phyloP scores from a whole-genome alignment of 768 basidiomycete species.

The Boletus barrowsii region DNA sequence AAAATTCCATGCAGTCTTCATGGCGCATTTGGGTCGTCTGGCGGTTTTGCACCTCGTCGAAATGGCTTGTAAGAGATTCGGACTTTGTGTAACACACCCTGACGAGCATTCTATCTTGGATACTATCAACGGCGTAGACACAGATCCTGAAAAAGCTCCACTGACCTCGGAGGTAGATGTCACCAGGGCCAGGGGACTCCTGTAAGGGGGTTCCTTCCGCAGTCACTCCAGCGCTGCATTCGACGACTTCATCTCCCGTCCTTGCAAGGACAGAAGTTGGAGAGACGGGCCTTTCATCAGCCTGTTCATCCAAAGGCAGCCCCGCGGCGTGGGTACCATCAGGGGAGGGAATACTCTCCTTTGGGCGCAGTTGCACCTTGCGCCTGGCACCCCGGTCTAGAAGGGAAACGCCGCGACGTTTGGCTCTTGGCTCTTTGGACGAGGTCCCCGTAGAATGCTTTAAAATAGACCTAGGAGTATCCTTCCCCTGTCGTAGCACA shows the following conservation, averaged over 20 bases:
- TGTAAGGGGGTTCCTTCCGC: constrained; percentile 21
- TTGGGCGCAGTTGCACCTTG: constrained; percentile 7
- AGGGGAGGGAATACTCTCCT: constrained; percentile 24
- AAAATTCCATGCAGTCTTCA: constrained; percentile 76
- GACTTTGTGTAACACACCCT: constrained; percentile 63
- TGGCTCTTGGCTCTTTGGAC: constrained; percentile 3
- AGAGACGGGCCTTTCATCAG: constrained; percentile 41
- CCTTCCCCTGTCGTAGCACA: constrained; percentile 3
- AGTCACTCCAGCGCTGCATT: constrained; percentile 64
- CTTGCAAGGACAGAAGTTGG: constrained; percentile 68
- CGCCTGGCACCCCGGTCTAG: constrained; percentile 11
- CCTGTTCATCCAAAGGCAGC: not conserved
- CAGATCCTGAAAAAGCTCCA: not conserved
- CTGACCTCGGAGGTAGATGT: constrained; percentile 74
- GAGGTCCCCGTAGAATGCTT: constrained; percentile 15
- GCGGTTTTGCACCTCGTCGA: constrained; percentile 69
- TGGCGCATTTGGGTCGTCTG: constrained; percentile 56
- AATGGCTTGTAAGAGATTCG: constrained; percentile 46
- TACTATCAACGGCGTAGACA: constrained; percentile 12
- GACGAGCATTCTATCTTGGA: constrained; percentile 86
- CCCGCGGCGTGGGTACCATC: constrained; percentile 13
- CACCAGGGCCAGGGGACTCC: constrained; percentile 44
- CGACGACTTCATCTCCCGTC: constrained; percentile 50
- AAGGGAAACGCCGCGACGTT: constrained; percentile 12
- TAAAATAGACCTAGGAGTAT: constrained; percentile 23